These are phyloP conservation scores for Tinospora cordifolia DNA, from an alignment of 164 flowering plant species.

Conservation along the genomic window DNA sequence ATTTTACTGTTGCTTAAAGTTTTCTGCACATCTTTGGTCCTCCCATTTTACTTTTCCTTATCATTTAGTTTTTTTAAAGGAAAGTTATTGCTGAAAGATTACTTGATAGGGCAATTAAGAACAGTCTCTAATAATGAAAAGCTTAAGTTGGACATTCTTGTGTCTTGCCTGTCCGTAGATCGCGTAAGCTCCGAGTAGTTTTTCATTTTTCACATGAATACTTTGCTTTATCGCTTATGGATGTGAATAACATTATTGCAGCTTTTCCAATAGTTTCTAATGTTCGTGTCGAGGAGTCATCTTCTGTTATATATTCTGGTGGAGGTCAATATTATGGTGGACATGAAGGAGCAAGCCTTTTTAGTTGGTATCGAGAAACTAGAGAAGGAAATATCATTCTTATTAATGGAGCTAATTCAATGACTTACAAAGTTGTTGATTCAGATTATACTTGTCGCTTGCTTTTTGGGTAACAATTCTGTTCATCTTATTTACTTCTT, in stretches of 20 bases:
- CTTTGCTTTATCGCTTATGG: not conserved
- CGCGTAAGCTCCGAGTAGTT: not conserved
- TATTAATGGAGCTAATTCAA: conserved; percentile 63
- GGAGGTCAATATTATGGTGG: conserved; percentile 94
- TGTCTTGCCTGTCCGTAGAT: not conserved
- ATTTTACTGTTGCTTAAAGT: not conserved
- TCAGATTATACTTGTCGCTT: conserved; percentile 79
- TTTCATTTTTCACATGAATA: not conserved
- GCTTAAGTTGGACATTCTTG: not conserved
- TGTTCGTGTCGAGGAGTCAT: conserved; percentile 52
- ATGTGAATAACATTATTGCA: conserved; percentile 27
- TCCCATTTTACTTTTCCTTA: too few relatives aligned
- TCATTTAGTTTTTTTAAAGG: too few relatives aligned
- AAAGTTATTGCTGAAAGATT: too few relatives aligned
- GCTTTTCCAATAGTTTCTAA: conserved; percentile 70
- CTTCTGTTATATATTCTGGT: conserved; percentile 57
- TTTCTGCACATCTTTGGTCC: not conserved
- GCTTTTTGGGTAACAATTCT: conserved; percentile 70
- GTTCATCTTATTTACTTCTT: too few relatives aligned
- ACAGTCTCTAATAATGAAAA: not conserved
- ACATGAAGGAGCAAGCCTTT: conserved; percentile 75
- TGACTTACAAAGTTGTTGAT: conserved; percentile 73
- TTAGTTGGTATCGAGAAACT: conserved; percentile 92
- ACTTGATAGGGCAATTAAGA: not conserved
- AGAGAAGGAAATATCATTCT: conserved; percentile 61